Evolutionary conservation across 192 early-diverging fungal species (phyloP).

Genomic region (Paraglomus brasilianum): DNA sequence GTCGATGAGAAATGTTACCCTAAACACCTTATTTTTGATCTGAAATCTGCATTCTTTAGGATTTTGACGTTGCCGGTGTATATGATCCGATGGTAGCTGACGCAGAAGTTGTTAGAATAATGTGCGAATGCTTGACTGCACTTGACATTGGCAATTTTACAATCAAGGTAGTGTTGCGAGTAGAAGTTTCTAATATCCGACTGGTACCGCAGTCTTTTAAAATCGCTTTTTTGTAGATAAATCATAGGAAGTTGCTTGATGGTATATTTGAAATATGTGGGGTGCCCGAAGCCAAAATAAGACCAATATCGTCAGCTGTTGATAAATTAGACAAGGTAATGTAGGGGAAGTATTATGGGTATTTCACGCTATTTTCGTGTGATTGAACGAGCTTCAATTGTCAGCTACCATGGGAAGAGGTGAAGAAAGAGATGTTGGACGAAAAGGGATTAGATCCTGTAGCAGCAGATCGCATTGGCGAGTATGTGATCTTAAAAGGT

Average conservation of each 20-base stretch:
- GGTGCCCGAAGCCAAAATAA: conserved; percentile 83
- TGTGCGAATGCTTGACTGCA: conserved; percentile 74
- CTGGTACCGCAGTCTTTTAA: conserved; percentile 24
- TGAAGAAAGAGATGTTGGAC: conserved; percentile 89
- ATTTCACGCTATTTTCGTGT: neutral
- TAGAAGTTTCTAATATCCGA: conserved; percentile 19
- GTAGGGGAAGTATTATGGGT: neutral
- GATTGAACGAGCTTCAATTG: neutral
- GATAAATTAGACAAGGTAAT: conserved; percentile 94
- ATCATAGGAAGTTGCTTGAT: conserved; percentile 96
- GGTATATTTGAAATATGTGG: conserved; percentile 97
- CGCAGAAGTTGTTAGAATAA: conserved; percentile 81
- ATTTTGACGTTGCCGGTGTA: conserved; percentile 95
- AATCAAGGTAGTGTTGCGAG: conserved; percentile 65
- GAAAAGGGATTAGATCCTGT: conserved; percentile 82
- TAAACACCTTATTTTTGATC: neutral
- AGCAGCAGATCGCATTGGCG: conserved; percentile 89
- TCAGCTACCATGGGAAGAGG: conserved; percentile 86
- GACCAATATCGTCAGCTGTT: conserved; percentile 93
- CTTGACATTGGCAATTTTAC: conserved; percentile 88
- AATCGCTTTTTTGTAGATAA: conserved; percentile 53
- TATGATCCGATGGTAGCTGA: conserved; percentile 99
- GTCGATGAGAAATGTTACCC: neutral
- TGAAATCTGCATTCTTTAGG: conserved; percentile 43
- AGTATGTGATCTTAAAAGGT: conserved; percentile 83